Evolutionary conservation across 2,329 filamentous ascomycete genomes (phyloP).

Genomic region (Didymosphaeria variabile): DNA sequence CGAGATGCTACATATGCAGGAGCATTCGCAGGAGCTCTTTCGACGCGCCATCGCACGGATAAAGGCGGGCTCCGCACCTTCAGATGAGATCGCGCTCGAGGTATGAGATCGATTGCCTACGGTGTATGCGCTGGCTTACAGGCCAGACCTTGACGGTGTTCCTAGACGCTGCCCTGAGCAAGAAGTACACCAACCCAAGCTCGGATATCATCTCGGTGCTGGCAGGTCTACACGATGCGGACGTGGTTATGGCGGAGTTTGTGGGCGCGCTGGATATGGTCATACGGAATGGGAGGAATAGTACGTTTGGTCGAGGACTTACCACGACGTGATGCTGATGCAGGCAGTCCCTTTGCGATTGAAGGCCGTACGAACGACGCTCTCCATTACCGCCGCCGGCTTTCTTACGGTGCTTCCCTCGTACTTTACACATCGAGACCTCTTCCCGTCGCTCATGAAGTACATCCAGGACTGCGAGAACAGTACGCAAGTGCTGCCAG

Average conservation of each 20-base stretch:
- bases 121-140: slow-evolving; percentile 52
- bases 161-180: slow-evolving; percentile 80
- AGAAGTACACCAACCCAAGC: slow-evolving; percentile 93
- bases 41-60: slow-evolving; percentile 74
- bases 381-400: slow-evolving; percentile 89
- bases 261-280: slow-evolving; percentile 82
- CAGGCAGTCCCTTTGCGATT: slow-evolving; percentile 74
- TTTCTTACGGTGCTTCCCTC: slow-evolving; percentile 94
- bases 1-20: slow-evolving; percentile 78
- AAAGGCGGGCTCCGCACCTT: slow-evolving; percentile 66
- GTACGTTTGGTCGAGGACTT: slow-evolving; percentile 60
- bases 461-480: slow-evolving; percentile 82
- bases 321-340: slow-evolving; percentile 23
- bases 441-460: slow-evolving; percentile 96
- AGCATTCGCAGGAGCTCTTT: slow-evolving; percentile 81
- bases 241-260: slow-evolving; percentile 87
- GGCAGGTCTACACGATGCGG: slow-evolving; percentile 87
- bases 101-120: slow-evolving; percentile 61
- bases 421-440: slow-evolving; percentile 92
- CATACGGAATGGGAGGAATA: slow-evolving; percentile 76
- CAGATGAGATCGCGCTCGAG: slow-evolving; percentile 83
- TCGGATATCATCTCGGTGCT: slow-evolving; percentile 93
- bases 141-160: slow-evolving; percentile 87
- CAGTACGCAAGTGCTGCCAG: slow-evolving; percentile 68
- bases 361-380: slow-evolving; percentile 81